Percentiles rank a stretch among this genome's conserved stretches.
Conservation (phyloP, 1,139 yeast genomes). For the Blastobotrys raffinosifermentans region DNA sequence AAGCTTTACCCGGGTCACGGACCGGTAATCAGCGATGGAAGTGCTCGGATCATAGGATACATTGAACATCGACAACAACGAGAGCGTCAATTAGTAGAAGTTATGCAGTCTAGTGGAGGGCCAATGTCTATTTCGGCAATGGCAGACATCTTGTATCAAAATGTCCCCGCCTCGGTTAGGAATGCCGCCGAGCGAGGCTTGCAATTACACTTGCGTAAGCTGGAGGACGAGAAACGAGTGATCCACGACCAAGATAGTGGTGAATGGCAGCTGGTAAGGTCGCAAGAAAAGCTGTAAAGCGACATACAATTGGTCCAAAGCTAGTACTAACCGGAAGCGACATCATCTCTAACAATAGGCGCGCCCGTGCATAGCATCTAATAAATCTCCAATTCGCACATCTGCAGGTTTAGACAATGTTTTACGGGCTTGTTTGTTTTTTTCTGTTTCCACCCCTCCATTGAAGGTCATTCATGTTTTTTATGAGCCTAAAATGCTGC, state of each 20-base stretch:
- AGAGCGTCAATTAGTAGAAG: conserved; percentile 30
- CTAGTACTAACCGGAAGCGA: no score
- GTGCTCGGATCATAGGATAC: conserved; percentile 29
- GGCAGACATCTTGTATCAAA: conserved; percentile 29
- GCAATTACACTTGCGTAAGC: conserved; percentile 30
- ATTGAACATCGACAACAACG: conserved; percentile 33
- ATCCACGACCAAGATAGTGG: conserved; percentile 9
- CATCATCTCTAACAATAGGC: no score
- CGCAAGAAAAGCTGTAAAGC: conserved; percentile 10
- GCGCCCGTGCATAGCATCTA: no score
- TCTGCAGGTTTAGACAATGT: no score
- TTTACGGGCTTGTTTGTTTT: no score
- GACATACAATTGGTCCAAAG: no score
- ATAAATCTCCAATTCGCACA: no score
- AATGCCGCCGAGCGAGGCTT: conserved; percentile 32
- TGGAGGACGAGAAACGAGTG: conserved; percentile 24
- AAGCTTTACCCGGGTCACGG: conserved; percentile 38
- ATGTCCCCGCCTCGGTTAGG: conserved; percentile 24
- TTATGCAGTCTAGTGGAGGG: conserved; percentile 13
- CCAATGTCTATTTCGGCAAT: conserved; percentile 22
- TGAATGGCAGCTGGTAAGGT: conserved; percentile 11
- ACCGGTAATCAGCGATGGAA: conserved; percentile 30
- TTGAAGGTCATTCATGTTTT: no score
- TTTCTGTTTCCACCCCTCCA: no score
- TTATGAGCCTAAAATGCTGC: no score